A percentile compares a stretch with the other conserved stretches of the same genome.
Evolutionary conservation across 148 eudicot species (phyloP).

Genomic region (Drosera capensis): DNA sequence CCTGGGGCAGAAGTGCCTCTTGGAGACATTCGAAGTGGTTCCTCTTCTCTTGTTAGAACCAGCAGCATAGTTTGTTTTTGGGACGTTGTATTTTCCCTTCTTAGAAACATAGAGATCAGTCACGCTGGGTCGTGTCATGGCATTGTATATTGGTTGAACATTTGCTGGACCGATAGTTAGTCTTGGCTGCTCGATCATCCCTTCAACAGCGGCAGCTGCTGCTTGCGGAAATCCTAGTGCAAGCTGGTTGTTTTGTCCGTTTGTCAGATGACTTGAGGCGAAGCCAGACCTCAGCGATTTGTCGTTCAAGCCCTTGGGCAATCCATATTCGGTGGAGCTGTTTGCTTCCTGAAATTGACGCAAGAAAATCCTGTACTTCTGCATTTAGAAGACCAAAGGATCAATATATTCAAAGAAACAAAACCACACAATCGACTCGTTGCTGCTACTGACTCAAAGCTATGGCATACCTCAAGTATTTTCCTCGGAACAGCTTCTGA

Average conservation of each 20-base stretch:
- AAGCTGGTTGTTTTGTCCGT: background rate
- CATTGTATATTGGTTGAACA: no score
- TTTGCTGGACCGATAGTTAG: no score
- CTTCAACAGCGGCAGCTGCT: no score
- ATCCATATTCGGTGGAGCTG: constrained; percentile 1
- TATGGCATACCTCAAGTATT: constrained; percentile 28
- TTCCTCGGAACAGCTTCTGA: constrained; percentile 46
- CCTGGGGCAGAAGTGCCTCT: no score
- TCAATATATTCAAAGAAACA: background rate
- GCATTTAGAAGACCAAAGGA: constrained; percentile 2
- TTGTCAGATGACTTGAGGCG: background rate
- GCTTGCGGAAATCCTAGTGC: no score
- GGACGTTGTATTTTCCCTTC: no score
- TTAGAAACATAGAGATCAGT: no score
- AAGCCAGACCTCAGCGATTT: background rate
- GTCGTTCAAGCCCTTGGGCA: background rate
- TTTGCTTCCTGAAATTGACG: constrained; percentile 20
- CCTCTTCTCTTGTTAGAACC: no score
- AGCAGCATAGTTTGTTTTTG: no score
- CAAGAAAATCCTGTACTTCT: constrained; percentile 55
- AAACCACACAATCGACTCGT: background rate
- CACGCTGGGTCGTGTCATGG: no score
- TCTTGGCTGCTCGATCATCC: no score
- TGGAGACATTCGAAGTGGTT: no score
- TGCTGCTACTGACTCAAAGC: background rate